phyloP scores from a whole-genome alignment of 2,329 filamentous ascomycete genomes.

The Juglanconis oblonga region DNA sequence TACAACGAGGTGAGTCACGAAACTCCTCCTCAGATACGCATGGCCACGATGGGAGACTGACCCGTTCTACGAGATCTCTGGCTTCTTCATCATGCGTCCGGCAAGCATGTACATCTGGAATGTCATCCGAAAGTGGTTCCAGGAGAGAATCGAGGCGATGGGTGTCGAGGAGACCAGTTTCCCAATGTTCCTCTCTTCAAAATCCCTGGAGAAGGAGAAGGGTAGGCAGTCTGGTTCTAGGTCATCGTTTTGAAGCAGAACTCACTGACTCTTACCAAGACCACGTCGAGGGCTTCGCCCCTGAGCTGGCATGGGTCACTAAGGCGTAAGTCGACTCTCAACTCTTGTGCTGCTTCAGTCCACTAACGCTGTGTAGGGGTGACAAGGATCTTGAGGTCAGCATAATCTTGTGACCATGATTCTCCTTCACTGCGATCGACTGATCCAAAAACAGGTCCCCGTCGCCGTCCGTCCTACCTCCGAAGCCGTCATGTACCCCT shows the following conservation, averaged over 20 bases:
- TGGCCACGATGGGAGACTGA: not conserved
- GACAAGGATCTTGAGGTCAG: conserved; percentile 77
- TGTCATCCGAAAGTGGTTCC: conserved; percentile 65
- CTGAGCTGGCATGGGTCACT: conserved; percentile 86
- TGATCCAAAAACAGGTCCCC: conserved; percentile 42
- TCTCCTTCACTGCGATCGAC: not conserved
- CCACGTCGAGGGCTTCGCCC: conserved; percentile 97
- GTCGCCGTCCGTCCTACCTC: conserved; percentile 67
- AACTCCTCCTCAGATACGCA: not conserved
- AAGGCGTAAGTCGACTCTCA: conserved; percentile 59
- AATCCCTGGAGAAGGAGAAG: conserved; percentile 85
- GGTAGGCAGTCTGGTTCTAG: not conserved
- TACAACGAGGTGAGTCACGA: conserved; percentile 50
- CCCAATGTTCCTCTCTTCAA: conserved; percentile 90
- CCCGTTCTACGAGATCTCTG: conserved; percentile 67
- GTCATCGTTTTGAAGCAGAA: not conserved
- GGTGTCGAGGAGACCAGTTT: conserved; percentile 96
- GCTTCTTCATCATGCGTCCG: conserved; percentile 89
- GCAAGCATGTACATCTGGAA: conserved; percentile 66
- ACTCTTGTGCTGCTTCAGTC: not conserved
- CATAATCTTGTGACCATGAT: not conserved
- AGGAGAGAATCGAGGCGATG: conserved; percentile 77
- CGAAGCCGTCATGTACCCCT: conserved; percentile 87
- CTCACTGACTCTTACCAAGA: conserved; percentile 38
- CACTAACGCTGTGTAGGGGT: conserved; percentile 54